Base-by-base conservation (phyloP, 2,329 filamentous ascomycete genomes). In the Hypoxylon sp. region DNA sequence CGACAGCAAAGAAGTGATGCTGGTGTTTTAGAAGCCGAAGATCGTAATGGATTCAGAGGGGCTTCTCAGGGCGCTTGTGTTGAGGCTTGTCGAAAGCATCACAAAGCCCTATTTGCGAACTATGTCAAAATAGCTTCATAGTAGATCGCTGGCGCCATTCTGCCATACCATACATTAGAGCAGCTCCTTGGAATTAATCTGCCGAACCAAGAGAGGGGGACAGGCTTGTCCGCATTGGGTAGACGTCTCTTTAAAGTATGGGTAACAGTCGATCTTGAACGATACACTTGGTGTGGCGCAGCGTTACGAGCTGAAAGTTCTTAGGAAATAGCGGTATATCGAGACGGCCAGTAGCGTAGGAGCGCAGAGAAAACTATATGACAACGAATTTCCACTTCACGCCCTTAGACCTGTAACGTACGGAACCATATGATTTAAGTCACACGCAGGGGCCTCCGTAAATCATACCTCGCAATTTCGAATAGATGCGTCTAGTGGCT, bases 331-430 rank as follows among this genome's bases (percentile, higher is more conserved):
- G 19, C 17, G 39, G 39, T 19, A 21, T 44, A 21, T 21, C 11
- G 17, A 37, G 46, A n/a, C 19, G 13, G n/a, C 17, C 48, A 32
- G 10, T 17, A 35, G 13, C 15, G 24, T 21, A 24, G 42, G 21
- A 31, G 32, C 17, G 19, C 48, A 50, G 29, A 29, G 32, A 5
- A 46, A 10, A 17, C 47, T 15, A 24, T 37, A 42, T 7, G 13
- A 47, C 47, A 32, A 6, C 2, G n/a, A 54, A 17, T 61, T 61
- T 61, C 48, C 58, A 61, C 58, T 61, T 61, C n/a, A 37, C n/a
- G 19, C 19, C 35, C 35, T 53, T 44, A 42, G 11, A 37, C 15
- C 10, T 37, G 17, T 15, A 39, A 21, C 31, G 39, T 15, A 29
- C 31, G 27, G 15, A 32, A 27, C 27, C 13, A 10, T 31, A 50